phyloP scores from a whole-genome alignment of 257 asterid species.

The Nicotiana benthamiana region DNA sequence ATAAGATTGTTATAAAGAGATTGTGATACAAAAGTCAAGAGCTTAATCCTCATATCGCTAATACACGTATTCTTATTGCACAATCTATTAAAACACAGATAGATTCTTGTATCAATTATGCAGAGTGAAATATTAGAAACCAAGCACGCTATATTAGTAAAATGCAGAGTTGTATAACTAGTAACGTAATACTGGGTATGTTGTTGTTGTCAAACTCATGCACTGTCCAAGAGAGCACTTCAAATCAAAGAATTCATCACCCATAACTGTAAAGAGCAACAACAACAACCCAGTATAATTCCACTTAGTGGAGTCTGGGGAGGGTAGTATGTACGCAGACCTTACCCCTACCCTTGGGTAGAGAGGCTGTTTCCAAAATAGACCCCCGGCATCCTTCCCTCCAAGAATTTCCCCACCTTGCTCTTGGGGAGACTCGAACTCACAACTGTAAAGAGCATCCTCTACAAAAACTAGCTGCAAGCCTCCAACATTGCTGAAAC shows the following conservation, averaged over 20 bases:
- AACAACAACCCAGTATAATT: too few species aligned
- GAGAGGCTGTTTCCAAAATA: too few species aligned
- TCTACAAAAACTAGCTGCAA: neutral
- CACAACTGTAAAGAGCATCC: neutral
- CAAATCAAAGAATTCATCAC: neutral
- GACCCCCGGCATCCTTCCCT: too few species aligned
- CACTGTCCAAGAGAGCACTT: neutral
- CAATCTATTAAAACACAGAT: neutral
- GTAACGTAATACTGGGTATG: neutral
- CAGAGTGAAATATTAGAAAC: neutral
- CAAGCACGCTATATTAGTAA: neutral
- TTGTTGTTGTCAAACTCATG: too few species aligned
- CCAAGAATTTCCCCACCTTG: too few species aligned
- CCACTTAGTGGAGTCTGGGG: too few species aligned
- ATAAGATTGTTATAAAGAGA: neutral
- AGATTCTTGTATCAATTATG: neutral
- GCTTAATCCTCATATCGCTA: neutral
- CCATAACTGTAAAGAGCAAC: neutral
- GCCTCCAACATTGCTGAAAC: neutral
- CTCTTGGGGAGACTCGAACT: too few species aligned
- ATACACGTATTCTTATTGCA: neutral
- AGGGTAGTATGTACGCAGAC: too few species aligned
- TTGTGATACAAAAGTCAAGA: neutral
- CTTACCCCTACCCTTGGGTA: too few species aligned
- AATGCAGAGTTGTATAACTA: neutral